phyloP scores from a whole-genome alignment of 768 basidiomycete genomes.

The Boletus sp. region DNA sequence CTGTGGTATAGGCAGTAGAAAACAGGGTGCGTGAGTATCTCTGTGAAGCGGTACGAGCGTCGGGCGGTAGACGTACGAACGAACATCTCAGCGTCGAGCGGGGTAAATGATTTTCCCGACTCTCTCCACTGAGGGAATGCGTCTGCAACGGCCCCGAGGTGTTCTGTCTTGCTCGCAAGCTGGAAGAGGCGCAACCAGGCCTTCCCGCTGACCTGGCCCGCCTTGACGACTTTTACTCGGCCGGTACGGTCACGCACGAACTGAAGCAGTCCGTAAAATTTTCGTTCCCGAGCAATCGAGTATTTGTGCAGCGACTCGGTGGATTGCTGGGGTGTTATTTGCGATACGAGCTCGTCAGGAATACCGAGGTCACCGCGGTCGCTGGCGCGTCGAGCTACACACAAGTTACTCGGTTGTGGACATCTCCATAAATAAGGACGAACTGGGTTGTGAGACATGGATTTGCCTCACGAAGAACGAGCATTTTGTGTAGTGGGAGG shows the following conservation, averaged over 20 bases:
- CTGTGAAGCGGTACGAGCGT: neutral
- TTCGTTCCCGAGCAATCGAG: slow-evolving; percentile 15
- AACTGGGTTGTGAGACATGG: slow-evolving; percentile 23
- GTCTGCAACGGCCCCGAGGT: slow-evolving; percentile 46
- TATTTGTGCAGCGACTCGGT: neutral
- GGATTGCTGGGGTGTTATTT: neutral
- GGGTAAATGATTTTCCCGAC: slow-evolving; percentile 38
- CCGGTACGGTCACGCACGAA: slow-evolving; percentile 32
- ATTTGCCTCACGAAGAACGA: slow-evolving; percentile 11
- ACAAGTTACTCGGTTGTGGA: neutral
- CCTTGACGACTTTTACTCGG: slow-evolving; percentile 26
- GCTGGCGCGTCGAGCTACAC: slow-evolving; percentile 15
- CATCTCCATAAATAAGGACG: slow-evolving; percentile 8
- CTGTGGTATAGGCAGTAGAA: slow-evolving; percentile 32
- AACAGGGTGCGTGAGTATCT: neutral
- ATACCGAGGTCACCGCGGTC: slow-evolving; percentile 13
- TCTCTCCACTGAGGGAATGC: slow-evolving; percentile 53
- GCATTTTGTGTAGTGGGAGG: slow-evolving; percentile 1
- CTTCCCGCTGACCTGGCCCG: slow-evolving; percentile 41
- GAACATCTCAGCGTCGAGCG: slow-evolving; percentile 46
- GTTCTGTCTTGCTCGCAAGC: slow-evolving; percentile 47
- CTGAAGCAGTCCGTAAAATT: slow-evolving; percentile 24
- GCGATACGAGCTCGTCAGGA: slow-evolving; percentile 1
- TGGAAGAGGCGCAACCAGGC: slow-evolving; percentile 52
- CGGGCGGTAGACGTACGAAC: slow-evolving; percentile 45